Evolutionary conservation across 768 basidiomycete genomes (phyloP).

Genomic region (Lactarius sp.): DNA sequence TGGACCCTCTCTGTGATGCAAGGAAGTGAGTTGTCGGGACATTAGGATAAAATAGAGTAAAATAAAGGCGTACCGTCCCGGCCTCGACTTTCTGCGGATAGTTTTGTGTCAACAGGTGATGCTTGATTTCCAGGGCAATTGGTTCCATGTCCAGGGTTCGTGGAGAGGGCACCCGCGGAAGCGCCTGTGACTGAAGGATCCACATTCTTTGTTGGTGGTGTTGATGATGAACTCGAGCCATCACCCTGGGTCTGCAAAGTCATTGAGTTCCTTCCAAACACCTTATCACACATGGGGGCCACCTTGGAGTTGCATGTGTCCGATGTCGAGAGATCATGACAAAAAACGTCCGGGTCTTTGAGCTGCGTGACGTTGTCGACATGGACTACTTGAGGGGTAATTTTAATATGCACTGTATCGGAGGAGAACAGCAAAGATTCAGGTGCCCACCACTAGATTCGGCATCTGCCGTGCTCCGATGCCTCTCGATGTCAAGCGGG

Average conservation of each 20-base stretch:
- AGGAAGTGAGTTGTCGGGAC: neutral
- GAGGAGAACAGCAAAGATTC: neutral
- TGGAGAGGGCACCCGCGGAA: constrained; percentile 36
- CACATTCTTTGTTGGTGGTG: constrained; percentile 53
- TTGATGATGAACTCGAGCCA: constrained; percentile 45
- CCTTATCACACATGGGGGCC: neutral
- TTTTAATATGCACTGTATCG: neutral
- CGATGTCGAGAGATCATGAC: constrained; percentile 44
- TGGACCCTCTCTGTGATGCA: constrained; percentile 38
- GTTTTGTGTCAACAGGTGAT: neutral
- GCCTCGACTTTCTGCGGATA: neutral
- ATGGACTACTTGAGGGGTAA: constrained; percentile 40
- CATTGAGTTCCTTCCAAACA: neutral
- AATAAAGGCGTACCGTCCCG: neutral
- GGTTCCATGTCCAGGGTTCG: constrained; percentile 14
- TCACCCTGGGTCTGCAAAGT: constrained; percentile 48
- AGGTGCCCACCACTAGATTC: constrained; percentile 57
- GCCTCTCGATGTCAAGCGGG: constrained; percentile 62
- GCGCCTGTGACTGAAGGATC: constrained; percentile 56
- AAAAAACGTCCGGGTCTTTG: constrained; percentile 61
- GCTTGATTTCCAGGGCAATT: constrained; percentile 7
- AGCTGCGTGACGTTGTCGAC: constrained; percentile 66
- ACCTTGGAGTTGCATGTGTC: constrained; percentile 29
- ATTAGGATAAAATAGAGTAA: neutral
- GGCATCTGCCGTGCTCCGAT: constrained; percentile 65